Base-by-base conservation (phyloP, 257 asterid genomes). In the Fraxinus quadrangulata region DNA sequence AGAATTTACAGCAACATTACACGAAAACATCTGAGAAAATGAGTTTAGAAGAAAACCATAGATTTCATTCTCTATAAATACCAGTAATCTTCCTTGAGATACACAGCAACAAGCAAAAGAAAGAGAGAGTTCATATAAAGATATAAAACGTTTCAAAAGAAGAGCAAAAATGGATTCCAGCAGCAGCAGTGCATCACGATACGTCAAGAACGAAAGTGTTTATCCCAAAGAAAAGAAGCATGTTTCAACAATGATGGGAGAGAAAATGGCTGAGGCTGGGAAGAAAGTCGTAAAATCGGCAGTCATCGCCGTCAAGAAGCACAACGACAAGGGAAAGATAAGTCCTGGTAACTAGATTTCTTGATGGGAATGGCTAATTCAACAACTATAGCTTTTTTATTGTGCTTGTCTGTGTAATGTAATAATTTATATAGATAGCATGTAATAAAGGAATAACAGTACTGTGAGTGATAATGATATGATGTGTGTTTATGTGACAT, bases 221-320 rank as follows among this genome's bases (percentile, higher is more conserved):
- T 0, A 51, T 17, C 88, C 86, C 56, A 16, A 47, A 0, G 69
- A 54, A 0, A 79, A 31, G 74, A 70, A 75, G 34, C 49, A 39
- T n/a, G 84, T 85, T 23, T 73, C 84, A 0, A 79, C 83, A 17
- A 70, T 39, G 83, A 42, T 74, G 79, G 76, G 19, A 23, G 78
- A 82, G 78, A 80, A 71, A 30, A 34, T 81, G 1, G 79, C 40
- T 6, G 26, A 14, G 33, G 54, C 6, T 49, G 36, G 63, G 4
- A 71, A 11, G 1, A 79, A 71, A 17, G 81, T 69, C 12, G 74
- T 42, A 4, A 40, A 76, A 39, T 72, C 81, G 59, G 74, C 73
- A 7, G 79, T 61, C 33, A 70, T 67, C 9, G 83, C 80, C 21
- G 69, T 67, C 36, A 61, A 76, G 74, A 68, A 70, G 47, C 79